Conservation (phyloP, 192 early-diverging fungal genomes). For the Ambispora gerdemannii region DNA sequence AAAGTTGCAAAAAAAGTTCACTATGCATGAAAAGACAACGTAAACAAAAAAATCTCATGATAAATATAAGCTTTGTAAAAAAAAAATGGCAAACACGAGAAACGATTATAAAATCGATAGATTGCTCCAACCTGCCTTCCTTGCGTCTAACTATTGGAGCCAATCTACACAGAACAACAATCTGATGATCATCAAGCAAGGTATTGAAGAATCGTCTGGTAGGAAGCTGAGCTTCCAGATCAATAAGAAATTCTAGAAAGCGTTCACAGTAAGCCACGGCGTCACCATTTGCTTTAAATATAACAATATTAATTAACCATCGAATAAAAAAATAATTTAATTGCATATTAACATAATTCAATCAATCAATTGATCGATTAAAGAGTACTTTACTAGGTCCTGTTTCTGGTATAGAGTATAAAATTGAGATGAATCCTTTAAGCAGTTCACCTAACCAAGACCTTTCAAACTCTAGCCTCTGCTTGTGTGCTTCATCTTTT, state of each 20-base stretch:
- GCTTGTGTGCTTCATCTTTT: conserved; percentile 37
- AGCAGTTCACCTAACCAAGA: conserved; percentile 68
- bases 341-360: too few species aligned
- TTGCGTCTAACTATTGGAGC: conserved; percentile 45
- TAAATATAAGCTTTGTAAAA: not conserved
- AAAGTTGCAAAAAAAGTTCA: conserved; percentile 59
- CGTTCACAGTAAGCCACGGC: conserved; percentile 62
- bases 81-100: not conserved
- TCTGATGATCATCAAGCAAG: conserved; percentile 77
- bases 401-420: conserved; percentile 51
- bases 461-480: conserved; percentile 52
- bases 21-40: not conserved
- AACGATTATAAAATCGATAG: not conserved
- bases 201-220: conserved; percentile 86
- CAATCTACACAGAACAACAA: conserved; percentile 53
- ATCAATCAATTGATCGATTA: too few species aligned
- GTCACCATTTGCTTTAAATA: conserved; percentile 38
- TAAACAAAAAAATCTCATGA: not conserved
- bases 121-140: conserved; percentile 32
- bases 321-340: too few species aligned
- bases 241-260: conserved; percentile 83
- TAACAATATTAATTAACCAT: too few species aligned
- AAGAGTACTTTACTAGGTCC: conserved; percentile 41
- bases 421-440: conserved; percentile 57
- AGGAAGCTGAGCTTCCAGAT: conserved; percentile 83